A percentile compares a stretch with the other conserved stretches of the same genome.
These are phyloP conservation scores for Colletotrichum trifolii DNA, from an alignment of 2,329 filamentous ascomycete species.

Conservation along the genomic window DNA sequence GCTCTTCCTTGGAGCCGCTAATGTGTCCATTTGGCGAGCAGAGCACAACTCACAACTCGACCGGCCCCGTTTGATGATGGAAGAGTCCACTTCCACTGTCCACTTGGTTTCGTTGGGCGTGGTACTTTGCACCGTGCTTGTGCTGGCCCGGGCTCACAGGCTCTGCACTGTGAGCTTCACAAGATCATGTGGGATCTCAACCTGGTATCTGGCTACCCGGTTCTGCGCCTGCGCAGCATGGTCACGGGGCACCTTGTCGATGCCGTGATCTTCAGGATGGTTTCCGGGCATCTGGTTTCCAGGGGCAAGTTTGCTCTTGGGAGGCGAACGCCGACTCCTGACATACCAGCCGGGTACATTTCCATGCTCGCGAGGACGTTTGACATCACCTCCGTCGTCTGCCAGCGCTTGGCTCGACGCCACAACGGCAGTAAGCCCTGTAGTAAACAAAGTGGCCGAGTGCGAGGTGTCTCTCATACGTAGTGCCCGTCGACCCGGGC, in stretches of 20 bases:
- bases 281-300: constrained; percentile 25
- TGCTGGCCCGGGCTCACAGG: background rate
- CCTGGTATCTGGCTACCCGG: background rate
- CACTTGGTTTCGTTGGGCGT: background rate
- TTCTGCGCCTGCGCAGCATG: background rate
- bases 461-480: no score
- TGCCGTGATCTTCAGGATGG: constrained; percentile 9
- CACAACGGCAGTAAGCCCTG: no score
- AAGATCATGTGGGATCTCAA: constrained; percentile 13
- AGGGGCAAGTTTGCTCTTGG: constrained; percentile 6
- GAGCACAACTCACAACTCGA: background rate
- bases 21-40: constrained; percentile 5
- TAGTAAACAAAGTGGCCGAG: no score
- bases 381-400: no score
- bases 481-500: no score
- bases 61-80: constrained; percentile 2
- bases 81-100: constrained; percentile 2
- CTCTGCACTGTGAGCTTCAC: constrained; percentile 15
- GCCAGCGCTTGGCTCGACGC: no score
- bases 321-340: constrained; percentile 20
- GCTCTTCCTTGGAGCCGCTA: constrained; percentile 17
- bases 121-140: constrained; percentile 23
- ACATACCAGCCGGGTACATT: constrained; percentile 4
- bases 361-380: background rate
- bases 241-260: constrained; percentile 14